Conservation (phyloP, 2,329 filamentous ascomycete species). For the Diaporthe destruens region DNA sequence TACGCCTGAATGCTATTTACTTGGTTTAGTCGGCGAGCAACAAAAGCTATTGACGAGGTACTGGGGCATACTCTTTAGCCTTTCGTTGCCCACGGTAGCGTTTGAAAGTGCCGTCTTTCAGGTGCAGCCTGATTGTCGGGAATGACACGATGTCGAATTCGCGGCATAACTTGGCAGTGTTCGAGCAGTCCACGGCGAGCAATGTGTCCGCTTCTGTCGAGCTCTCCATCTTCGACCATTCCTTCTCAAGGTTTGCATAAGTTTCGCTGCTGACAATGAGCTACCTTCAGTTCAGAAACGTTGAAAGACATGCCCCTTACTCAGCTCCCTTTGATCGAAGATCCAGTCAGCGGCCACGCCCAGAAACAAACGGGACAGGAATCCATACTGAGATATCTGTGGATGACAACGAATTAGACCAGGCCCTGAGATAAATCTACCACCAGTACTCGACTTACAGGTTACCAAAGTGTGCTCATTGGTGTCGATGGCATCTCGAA, state of each 20-base stretch:
- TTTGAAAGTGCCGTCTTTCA: slow-evolving; percentile 30
- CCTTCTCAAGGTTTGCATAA: slow-evolving; percentile 2
- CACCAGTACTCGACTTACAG: slow-evolving; percentile 22
- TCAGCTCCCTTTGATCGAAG: slow-evolving; percentile 7
- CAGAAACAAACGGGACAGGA: too few species aligned
- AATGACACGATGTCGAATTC: slow-evolving; percentile 40
- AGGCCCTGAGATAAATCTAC: background rate
- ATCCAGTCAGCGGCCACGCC: background rate
- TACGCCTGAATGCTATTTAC: slow-evolving; percentile 48
- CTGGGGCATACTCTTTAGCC: slow-evolving; percentile 32
- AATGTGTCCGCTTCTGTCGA: slow-evolving; percentile 23
- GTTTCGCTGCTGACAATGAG: slow-evolving; percentile 10
- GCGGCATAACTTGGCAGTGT: slow-evolving; percentile 23
- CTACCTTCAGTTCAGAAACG: background rate
- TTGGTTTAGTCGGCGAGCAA: background rate
- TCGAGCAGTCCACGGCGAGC: slow-evolving; percentile 42
- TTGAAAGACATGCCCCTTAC: background rate
- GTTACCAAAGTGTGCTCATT: slow-evolving; percentile 36
- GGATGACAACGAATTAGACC: background rate
- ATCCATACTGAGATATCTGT: slow-evolving; percentile 29
- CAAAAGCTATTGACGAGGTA: too few species aligned
- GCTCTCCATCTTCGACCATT: slow-evolving; percentile 35
- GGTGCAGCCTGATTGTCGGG: slow-evolving; percentile 41
- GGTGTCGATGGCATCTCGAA: slow-evolving; percentile 15
- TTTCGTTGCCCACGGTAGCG: slow-evolving; percentile 41